phyloP scores from a whole-genome alignment of 768 basidiomycete genomes.

The Suillus sp. region DNA sequence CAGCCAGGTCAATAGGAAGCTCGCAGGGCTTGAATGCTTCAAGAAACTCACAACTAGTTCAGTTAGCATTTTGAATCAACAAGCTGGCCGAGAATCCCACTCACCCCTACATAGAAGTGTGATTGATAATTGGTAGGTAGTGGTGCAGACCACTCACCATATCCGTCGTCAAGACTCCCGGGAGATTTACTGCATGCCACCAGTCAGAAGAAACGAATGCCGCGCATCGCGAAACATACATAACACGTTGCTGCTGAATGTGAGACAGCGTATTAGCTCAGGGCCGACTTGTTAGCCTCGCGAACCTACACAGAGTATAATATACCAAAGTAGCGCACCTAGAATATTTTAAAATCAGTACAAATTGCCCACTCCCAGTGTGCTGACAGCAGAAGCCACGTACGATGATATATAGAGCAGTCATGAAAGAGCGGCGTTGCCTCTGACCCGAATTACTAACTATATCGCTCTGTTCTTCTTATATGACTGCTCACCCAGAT shows the following conservation, averaged over 20 bases:
- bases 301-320: neutral
- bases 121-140: neutral
- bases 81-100: neutral
- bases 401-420: neutral
- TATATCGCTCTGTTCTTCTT: neutral
- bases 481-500: conserved; percentile 1
- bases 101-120: neutral
- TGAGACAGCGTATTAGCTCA: neutral
- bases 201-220: neutral
- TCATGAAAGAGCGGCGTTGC: neutral
- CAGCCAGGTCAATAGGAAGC: neutral
- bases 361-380: neutral
- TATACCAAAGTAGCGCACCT: conserved; percentile 1
- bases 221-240: neutral
- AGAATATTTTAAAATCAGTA: neutral
- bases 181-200: neutral
- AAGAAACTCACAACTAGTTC: neutral
- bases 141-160: neutral
- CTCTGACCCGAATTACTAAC: neutral
- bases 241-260: neutral
- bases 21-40: neutral
- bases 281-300: neutral
- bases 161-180: neutral
- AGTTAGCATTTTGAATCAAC: neutral
- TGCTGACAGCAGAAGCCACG: neutral